Conservation (phyloP, 1,139 yeast species). For the Yamadazyma taylorii region DNA sequence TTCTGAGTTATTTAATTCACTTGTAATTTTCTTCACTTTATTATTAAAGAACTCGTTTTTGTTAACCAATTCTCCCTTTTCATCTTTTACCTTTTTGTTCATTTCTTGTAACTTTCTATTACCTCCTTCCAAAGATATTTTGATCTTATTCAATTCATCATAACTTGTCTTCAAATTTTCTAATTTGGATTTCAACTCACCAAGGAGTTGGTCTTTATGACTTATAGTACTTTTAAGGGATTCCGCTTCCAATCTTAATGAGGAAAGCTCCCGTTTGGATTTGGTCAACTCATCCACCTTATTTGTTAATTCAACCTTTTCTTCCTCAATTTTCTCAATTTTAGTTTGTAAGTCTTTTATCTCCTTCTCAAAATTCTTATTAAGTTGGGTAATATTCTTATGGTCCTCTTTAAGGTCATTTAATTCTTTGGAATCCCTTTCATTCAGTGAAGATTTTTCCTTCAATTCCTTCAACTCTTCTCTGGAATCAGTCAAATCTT, state of each 20-base stretch:
- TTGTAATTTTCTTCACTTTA: constrained; percentile 32
- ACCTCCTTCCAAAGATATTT: constrained; percentile 40
- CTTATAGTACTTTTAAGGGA: constrained; percentile 37
- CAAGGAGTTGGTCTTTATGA: constrained; percentile 52
- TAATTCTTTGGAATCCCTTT: constrained; percentile 9
- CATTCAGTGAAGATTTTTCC: constrained; percentile 6
- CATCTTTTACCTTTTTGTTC: constrained; percentile 27
- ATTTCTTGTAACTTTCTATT: constrained; percentile 17
- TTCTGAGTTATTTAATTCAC: constrained; percentile 39
- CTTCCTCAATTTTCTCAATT: constrained; percentile 22
- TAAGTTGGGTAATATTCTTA: neutral
- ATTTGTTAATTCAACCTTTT: constrained; percentile 26
- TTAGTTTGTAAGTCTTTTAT: constrained; percentile 19
- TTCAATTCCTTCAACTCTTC: constrained; percentile 35
- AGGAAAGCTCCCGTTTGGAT: constrained; percentile 37
- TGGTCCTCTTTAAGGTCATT: constrained; percentile 6
- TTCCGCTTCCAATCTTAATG: constrained; percentile 43
- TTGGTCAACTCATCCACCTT: constrained; percentile 33
- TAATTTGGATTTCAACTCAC: constrained; percentile 40
- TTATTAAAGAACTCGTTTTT: constrained; percentile 41
- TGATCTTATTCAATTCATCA: constrained; percentile 41
- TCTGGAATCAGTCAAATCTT: constrained; percentile 63
- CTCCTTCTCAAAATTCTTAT: constrained; percentile 9
- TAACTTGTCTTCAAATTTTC: constrained; percentile 34
- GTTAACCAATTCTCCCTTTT: constrained; percentile 39